These are phyloP conservation scores for Tuber microsphaerosporum DNA, from an alignment of 495 filamentous ascomycete species.

Conservation along the genomic window DNA sequence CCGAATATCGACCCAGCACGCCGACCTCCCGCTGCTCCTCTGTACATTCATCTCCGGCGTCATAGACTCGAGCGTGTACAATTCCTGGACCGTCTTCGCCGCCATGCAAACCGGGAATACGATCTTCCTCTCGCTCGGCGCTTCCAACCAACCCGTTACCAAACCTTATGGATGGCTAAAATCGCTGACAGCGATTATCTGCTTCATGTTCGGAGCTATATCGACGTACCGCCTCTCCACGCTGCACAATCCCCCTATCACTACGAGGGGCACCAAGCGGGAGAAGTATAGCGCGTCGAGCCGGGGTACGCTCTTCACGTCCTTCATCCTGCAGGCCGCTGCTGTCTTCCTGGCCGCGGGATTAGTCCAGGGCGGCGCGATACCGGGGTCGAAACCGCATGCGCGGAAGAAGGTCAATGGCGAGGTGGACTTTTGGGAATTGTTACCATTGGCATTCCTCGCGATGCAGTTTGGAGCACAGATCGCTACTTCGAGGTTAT, in stretches of 20 bases:
- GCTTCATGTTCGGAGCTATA: conserved; percentile 54
- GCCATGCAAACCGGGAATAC: conserved; percentile 63
- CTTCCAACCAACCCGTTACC: conserved; percentile 48
- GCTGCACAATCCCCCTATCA: not conserved
- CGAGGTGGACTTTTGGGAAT: conserved; percentile 40
- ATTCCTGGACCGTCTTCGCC: conserved; percentile 56
- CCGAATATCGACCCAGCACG: conserved; percentile 36
- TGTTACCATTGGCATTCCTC: conserved; percentile 57
- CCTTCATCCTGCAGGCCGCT: conserved; percentile 2
- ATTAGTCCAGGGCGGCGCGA: not conserved
- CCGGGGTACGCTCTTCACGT: not conserved
- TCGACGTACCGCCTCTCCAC: conserved; percentile 19
- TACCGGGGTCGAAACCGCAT: not conserved
- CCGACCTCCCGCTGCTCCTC: conserved; percentile 52
- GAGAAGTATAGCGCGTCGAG: not conserved
- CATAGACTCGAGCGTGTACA: conserved; percentile 57
- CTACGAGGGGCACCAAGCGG: not conserved
- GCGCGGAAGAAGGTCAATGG: not conserved
- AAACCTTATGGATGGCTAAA: conserved; percentile 60
- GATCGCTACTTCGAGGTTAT: conserved; percentile 56
- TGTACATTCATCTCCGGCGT: conserved; percentile 55
- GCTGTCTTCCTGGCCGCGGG: conserved; percentile 1
- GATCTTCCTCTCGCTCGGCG: conserved; percentile 60
- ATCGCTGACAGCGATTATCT: conserved; percentile 53
- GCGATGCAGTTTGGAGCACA: conserved; percentile 66